Evolutionary conservation across 1,284 basidiomycete species (phyloP).

Genomic region (Chiua sp.): DNA sequence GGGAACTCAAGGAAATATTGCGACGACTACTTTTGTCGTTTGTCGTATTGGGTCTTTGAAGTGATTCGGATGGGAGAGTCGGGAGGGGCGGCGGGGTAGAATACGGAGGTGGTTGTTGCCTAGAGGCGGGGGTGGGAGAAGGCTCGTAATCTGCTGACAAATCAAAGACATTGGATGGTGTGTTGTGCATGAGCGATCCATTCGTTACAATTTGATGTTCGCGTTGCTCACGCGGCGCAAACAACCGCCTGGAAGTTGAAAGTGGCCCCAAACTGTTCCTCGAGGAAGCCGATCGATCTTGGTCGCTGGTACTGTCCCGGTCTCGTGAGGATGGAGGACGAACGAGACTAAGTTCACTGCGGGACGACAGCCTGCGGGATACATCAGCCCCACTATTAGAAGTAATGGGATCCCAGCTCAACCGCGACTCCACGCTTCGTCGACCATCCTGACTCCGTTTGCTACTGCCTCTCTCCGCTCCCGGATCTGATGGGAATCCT

Average conservation of each 20-base stretch:
- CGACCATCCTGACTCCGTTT: constrained; percentile 57
- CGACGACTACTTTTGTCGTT: constrained; percentile 44
- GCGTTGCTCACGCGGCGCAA: constrained; percentile 57
- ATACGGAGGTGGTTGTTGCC: constrained; percentile 48
- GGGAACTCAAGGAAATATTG: constrained; percentile 43
- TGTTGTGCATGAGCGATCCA: constrained; percentile 23
- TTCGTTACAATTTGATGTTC: constrained; percentile 39
- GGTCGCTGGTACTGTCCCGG: constrained; percentile 32
- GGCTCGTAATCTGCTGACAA: constrained; percentile 62
- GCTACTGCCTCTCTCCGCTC: constrained; percentile 42
- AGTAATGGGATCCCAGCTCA: constrained; percentile 58
- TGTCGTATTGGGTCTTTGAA: constrained; percentile 37
- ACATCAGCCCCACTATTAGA: constrained; percentile 27
- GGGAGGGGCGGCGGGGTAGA: constrained; percentile 64
- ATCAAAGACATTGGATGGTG: constrained; percentile 38
- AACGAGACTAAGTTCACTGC: constrained; percentile 37
- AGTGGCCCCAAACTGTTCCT: constrained; percentile 27
- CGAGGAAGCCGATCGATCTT: constrained; percentile 40
- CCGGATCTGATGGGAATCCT: constrained; percentile 40
- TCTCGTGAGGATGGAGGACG: constrained; percentile 36
- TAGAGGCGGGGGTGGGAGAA: constrained; percentile 65
- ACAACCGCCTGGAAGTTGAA: constrained; percentile 51
- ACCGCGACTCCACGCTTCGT: constrained; percentile 57
- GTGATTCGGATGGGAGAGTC: constrained; percentile 61
- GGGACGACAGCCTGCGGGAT: constrained; percentile 35